Evolutionary conservation across 352 stramenopile species (phyloP).

Genomic region (Pythium scleroteichum): DNA sequence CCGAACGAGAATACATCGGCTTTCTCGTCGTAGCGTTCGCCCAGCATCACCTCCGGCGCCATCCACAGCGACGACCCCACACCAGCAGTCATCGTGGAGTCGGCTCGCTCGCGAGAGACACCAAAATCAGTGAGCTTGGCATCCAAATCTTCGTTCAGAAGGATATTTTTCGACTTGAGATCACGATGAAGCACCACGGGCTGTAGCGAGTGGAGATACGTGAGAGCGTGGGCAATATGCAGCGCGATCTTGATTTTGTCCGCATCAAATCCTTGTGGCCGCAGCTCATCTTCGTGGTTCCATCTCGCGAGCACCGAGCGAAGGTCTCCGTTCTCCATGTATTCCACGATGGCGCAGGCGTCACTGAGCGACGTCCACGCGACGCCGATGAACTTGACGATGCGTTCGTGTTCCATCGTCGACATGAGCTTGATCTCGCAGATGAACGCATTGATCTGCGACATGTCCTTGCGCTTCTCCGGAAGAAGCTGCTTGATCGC

Average conservation of each 20-base stretch:
- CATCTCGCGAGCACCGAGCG: slow-evolving; percentile 36
- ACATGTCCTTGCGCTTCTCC: slow-evolving; percentile 26
- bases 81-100: slow-evolving; percentile 3
- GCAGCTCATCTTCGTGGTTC: slow-evolving; percentile 34
- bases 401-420: slow-evolving; percentile 36
- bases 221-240: slow-evolving; percentile 7
- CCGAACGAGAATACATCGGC: slow-evolving; percentile 10
- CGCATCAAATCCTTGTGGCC: slow-evolving; percentile 37
- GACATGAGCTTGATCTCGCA: slow-evolving; percentile 44
- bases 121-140: slow-evolving; percentile 12
- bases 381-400: slow-evolving; percentile 50
- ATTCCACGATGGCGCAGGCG: slow-evolving; percentile 42
- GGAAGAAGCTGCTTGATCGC: slow-evolving; percentile 42
- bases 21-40: slow-evolving; percentile 7
- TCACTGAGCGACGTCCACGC: slow-evolving; percentile 48
- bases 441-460: slow-evolving; percentile 39
- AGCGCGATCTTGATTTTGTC: slow-evolving; percentile 12
- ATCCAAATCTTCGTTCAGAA: neutral
- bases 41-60: slow-evolving; percentile 9
- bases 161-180: slow-evolving; percentile 14
- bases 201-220: slow-evolving; percentile 10
- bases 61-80: slow-evolving; percentile 8
- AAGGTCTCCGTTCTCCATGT: slow-evolving; percentile 9
- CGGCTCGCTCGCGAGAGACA: slow-evolving; percentile 7
- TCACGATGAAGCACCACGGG: slow-evolving; percentile 9